These are phyloP conservation scores for Rhodamnia argentea DNA, from an alignment of 345 rosid genomes.

Conservation along the genomic window DNA sequence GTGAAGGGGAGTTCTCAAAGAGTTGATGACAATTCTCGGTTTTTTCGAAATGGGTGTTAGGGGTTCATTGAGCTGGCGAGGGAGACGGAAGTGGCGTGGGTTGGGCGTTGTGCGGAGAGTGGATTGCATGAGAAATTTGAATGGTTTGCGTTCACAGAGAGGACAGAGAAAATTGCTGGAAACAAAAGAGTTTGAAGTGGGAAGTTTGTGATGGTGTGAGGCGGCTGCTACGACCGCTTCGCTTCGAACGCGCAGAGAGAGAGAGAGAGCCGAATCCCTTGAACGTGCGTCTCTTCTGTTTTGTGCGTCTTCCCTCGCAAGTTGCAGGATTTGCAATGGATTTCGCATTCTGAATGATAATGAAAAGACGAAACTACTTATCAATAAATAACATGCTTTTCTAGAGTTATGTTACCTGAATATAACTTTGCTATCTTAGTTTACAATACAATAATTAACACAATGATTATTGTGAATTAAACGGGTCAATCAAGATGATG, in stretches of 20 bases:
- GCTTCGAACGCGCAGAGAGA: not conserved
- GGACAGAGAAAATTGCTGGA: not conserved
- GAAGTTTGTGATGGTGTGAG: not conserved
- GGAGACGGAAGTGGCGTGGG: slow-evolving; percentile 7
- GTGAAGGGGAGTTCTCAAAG: slow-evolving; percentile 28
- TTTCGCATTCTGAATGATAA: too few relatives aligned
- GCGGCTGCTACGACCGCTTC: not conserved
- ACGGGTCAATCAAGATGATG: not conserved
- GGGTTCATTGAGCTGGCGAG: slow-evolving; percentile 14
- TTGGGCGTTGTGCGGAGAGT: not conserved
- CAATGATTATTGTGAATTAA: not conserved
- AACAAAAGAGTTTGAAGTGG: not conserved
- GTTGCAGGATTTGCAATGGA: not conserved
- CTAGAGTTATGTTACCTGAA: too few relatives aligned
- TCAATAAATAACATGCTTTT: too few relatives aligned
- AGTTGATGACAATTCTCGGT: not conserved
- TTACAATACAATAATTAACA: not conserved
- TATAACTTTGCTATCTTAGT: not conserved
- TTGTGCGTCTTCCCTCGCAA: not conserved
- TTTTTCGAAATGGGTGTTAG: not conserved
- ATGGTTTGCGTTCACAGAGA: not conserved
- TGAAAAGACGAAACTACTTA: too few relatives aligned
- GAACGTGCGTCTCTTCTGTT: not conserved
- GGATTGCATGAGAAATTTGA: not conserved
- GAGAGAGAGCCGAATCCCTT: not conserved